Evolutionary conservation across 805 yeast species (phyloP), one percentile per base, ranked within the genome.

Genomic region (Starmerella sirachaensis): DNA sequence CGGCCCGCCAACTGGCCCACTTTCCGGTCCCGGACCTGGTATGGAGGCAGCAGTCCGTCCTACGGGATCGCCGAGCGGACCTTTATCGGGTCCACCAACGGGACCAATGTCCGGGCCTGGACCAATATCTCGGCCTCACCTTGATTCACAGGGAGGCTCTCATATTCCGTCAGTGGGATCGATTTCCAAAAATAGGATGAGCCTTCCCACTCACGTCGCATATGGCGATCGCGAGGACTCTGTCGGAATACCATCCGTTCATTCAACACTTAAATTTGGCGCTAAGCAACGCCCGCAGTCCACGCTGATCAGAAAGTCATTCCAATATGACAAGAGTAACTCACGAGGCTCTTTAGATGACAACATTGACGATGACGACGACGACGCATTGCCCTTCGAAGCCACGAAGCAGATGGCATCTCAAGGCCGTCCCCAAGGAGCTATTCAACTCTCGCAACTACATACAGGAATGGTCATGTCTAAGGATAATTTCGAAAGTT

Each of bases 371-470:
- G 38, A 37, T 5, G 49, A 43, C 16, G 52, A 44, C 28, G 54
- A 49, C 16, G 55, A 51, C 22, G 24, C 43, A 21, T 45, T 51
- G 24, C 55, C 55, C 9, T 51, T 51, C 37, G 52, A 45, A 19
- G 33, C 46, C 3, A 51, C 55, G 6, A 43, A 38, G n/a, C 41
- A 30, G 31, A 37, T 37, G 40, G 47, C 51, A n/a, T 24, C 44
- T 22, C 39, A 38, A 13, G 45, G 43, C 19, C 36, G 50, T 18
- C 43, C 47, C 3, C 29, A 37, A 22, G 38, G 41, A 30, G 19
- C 32, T 16, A 14, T 38, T 1, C 33, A 29, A n/a, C 41, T 49
- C 17, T 42, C 55, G 14, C 31, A 37, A 10, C 29, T 44, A 16
- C 13, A 30, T 10, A 32, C 45, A n/a, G 49, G 48, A 2, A 37